Conservation (phyloP, 192 early-diverging fungal genomes). For the Gonapodya prolifera region DNA sequence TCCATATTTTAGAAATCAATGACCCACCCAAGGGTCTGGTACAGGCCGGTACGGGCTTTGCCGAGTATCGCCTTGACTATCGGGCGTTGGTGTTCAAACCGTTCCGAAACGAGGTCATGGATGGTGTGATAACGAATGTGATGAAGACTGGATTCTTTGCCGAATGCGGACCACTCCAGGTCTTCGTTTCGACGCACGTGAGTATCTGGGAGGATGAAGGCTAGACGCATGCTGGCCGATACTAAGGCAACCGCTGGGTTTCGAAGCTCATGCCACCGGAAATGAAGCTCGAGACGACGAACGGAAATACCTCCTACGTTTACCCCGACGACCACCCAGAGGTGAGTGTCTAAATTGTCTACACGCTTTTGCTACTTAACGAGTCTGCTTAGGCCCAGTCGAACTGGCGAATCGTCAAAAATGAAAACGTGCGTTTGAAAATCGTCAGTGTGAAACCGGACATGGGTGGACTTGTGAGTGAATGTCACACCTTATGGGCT, state of each 20-base stretch:
- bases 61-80: slow-evolving; percentile 85
- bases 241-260: slow-evolving; percentile 7
- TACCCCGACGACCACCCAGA: slow-evolving; percentile 1
- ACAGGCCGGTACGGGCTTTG: slow-evolving; percentile 62
- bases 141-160: slow-evolving; percentile 94
- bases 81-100: slow-evolving; percentile 96
- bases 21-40: slow-evolving; percentile 64
- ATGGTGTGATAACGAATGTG: slow-evolving; percentile 77
- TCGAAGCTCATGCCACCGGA: slow-evolving; percentile 69
- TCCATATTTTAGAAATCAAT: slow-evolving; percentile 68
- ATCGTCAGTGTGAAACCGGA: slow-evolving; percentile 83
- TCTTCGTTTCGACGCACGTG: slow-evolving; percentile 78
- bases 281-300: slow-evolving; percentile 66
- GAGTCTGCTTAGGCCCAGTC: slow-evolving; percentile 14
- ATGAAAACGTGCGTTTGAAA: slow-evolving; percentile 69
- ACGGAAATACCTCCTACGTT: background rate
- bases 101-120: slow-evolving; percentile 91
- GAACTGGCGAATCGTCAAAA: slow-evolving; percentile 65
- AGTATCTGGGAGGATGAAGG: background rate
- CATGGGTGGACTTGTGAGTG: slow-evolving; percentile 81
- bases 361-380: background rate
- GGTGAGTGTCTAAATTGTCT: background rate
- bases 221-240: slow-evolving; percentile 8
- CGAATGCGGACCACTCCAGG: slow-evolving; percentile 83
- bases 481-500: background rate